Evolutionary conservation across 768 basidiomycete genomes (phyloP).

Genomic region (Thelephora ganbajun): DNA sequence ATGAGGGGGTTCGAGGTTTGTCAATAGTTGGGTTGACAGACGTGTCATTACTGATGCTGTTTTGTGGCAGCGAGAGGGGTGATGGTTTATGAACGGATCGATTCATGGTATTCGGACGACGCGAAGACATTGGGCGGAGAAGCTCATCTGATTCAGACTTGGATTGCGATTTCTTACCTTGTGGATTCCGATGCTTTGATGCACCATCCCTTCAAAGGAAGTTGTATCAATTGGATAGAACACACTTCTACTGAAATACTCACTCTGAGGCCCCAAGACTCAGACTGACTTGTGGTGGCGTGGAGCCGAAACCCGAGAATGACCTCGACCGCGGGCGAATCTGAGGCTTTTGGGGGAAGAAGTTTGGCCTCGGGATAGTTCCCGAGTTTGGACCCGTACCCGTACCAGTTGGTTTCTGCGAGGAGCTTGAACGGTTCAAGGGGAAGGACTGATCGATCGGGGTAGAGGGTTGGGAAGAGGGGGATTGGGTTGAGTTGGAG

Average conservation of each 20-base stretch:
- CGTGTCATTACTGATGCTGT: constrained; percentile 11
- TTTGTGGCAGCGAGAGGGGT: constrained; percentile 30
- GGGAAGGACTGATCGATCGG: constrained; percentile 5
- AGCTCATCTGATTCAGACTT: no score
- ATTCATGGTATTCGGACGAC: background rate
- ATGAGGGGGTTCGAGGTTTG: background rate
- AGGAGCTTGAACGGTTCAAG: no score
- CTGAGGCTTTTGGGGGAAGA: constrained; percentile 40
- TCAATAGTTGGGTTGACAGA: background rate
- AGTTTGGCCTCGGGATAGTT: constrained; percentile 41
- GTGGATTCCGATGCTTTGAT: no score
- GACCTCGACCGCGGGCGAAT: constrained; percentile 50
- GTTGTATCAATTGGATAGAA: no score
- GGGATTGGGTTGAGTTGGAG: background rate
- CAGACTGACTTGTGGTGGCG: constrained; percentile 12
- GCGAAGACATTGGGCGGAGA: no score
- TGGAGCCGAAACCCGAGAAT: constrained; percentile 56
- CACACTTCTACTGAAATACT: no score
- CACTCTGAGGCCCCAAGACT: background rate
- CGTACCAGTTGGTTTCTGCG: no score
- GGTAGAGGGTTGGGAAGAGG: constrained; percentile 10
- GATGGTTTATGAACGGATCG: constrained; percentile 22
- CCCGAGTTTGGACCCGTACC: no score
- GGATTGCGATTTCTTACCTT: no score
- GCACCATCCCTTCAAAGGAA: no score